Percentiles rank a stretch among this genome's conserved stretches.
Conservation (phyloP, 768 basidiomycete species). For the Rhizopogon vesiculosus region DNA sequence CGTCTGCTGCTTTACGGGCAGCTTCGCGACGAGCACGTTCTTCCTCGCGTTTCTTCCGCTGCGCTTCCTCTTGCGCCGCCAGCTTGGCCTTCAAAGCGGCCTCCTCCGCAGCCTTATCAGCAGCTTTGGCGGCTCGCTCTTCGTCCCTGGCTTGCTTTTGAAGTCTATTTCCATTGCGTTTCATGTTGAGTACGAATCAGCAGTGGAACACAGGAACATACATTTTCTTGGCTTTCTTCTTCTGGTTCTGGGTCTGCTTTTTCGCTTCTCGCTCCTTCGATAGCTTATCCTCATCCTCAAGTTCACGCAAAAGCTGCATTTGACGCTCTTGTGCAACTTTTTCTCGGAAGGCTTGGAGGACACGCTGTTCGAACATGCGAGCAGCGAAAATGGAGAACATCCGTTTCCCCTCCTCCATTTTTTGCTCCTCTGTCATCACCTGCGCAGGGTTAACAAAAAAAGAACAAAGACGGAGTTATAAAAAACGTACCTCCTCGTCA, state of each 20-base stretch:
- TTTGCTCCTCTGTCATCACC: conserved; percentile 92
- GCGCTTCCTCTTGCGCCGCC: conserved; percentile 74
- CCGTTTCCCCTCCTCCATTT: conserved; percentile 98
- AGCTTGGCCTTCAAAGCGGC: conserved; percentile 74
- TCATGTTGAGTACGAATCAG: conserved; percentile 1
- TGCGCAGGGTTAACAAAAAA: conserved; percentile 20
- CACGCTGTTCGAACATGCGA: conserved; percentile 98
- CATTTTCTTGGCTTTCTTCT: conserved; percentile 99
- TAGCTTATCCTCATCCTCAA: conserved; percentile 91
- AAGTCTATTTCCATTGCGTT: conserved; percentile 43
- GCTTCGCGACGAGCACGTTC: conserved; percentile 78
- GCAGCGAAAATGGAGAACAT: conserved; percentile 99
- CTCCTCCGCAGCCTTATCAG: conserved; percentile 85
- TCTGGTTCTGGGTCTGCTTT: conserved; percentile 90
- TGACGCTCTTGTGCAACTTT: conserved; percentile 96
- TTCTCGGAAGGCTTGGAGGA: conserved; percentile 94
- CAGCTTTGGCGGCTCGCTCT: conserved; percentile 77
- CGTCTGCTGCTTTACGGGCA: conserved; percentile 70
- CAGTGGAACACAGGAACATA: conserved; percentile 33
- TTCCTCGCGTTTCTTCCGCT: conserved; percentile 79
- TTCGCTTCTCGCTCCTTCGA: conserved; percentile 87
- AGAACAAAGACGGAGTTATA: conserved; percentile 1
- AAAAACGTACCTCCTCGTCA: conserved; percentile 38
- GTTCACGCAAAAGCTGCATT: conserved; percentile 85
- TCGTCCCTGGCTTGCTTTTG: conserved; percentile 94